Evolutionary conservation across 2,329 filamentous ascomycete genomes (phyloP), one percentile per base, ranked within the genome.

Genomic region (Botryosphaeria dothidea): DNA sequence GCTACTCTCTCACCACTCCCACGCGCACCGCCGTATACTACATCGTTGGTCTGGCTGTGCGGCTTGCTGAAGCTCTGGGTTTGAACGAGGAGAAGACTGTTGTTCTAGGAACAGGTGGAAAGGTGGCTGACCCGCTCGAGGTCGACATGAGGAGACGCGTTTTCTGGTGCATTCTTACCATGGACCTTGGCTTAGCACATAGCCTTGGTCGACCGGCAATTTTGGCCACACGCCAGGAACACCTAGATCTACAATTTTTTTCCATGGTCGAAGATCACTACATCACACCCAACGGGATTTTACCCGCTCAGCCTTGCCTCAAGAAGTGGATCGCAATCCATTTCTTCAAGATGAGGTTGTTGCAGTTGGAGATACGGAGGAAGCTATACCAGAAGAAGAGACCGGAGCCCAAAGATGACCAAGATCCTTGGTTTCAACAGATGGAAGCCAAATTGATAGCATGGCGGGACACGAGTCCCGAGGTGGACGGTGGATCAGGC

Each of bases 1-100:
- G 95, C 72, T 98, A 98, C 76, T 98, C 95, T 0, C 83, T 98
- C 21, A 81, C 97, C 48, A 98, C 94, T 0, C 94, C 95, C 0
- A 97, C 94, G 1, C 85, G 93, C 66, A 97, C 92, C 4, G 93
- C 94, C 17, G 90, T 96, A 21, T 98, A 97, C 79, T 97, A 96
- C 79, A 89, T 97, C 57, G 87, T 97, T 51, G 95, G 95, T 6
- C 86, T 97, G 21, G 93, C 93, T 7, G 90, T 92, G 17, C 89
- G 92, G 69, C 87, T 99, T 58, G 93, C 91, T 74, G 94, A 98
- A 74, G 92, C 96, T 64, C 84, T 97, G 61, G 92, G 93, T 5
- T 82, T 97, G 48, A 90, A 90, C 21, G 92, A 96, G 71, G 95
- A 98, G 77, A 91, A 92, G 74, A 97, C 93, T 0, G 92, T 98